Evolutionary conservation across 1,284 basidiomycete genomes (phyloP).

Genomic region (Peniophora sp.): DNA sequence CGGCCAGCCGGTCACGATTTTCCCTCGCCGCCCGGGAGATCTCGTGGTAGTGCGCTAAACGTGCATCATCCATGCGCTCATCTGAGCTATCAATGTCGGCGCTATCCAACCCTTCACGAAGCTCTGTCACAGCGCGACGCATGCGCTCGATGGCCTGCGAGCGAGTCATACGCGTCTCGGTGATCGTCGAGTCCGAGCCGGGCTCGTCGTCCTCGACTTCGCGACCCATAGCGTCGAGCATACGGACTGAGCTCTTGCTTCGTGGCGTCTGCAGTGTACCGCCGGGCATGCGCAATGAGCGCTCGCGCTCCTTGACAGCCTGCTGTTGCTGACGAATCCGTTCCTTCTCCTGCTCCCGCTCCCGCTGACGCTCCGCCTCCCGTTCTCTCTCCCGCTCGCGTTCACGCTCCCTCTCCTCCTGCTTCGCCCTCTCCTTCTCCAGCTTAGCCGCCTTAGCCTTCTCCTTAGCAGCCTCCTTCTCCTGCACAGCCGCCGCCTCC

Average conservation of each 20-base stretch:
- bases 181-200: slow-evolving; percentile 16
- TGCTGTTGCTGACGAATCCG: slow-evolving; percentile 2
- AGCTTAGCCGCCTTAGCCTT: slow-evolving; percentile 5
- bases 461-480: slow-evolving; percentile 12
- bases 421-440: slow-evolving; percentile 11
- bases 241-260: slow-evolving; percentile 38
- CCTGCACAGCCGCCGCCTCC: slow-evolving; percentile 4
- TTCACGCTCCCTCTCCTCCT: slow-evolving; percentile 2
- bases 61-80: slow-evolving; percentile 30
- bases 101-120: slow-evolving; percentile 47
- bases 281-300: slow-evolving; percentile 14
- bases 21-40: slow-evolving; percentile 45
- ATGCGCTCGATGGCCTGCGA: slow-evolving; percentile 41
- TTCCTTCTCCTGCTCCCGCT: slow-evolving; percentile 3
- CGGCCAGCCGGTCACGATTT: slow-evolving; percentile 35
- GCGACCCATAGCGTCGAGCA: slow-evolving; percentile 63
- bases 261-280: slow-evolving; percentile 22
- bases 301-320: neutral
- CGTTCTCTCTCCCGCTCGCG: slow-evolving; percentile 3
- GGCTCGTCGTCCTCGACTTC: slow-evolving; percentile 42
- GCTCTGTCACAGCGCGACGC: slow-evolving; percentile 35
- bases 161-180: slow-evolving; percentile 29
- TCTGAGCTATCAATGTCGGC: slow-evolving; percentile 37
- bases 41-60: slow-evolving; percentile 43
- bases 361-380: neutral